Evolutionary conservation across 2,329 filamentous ascomycete genomes (phyloP).

Genomic region (Sclerotiophoma versabilis): DNA sequence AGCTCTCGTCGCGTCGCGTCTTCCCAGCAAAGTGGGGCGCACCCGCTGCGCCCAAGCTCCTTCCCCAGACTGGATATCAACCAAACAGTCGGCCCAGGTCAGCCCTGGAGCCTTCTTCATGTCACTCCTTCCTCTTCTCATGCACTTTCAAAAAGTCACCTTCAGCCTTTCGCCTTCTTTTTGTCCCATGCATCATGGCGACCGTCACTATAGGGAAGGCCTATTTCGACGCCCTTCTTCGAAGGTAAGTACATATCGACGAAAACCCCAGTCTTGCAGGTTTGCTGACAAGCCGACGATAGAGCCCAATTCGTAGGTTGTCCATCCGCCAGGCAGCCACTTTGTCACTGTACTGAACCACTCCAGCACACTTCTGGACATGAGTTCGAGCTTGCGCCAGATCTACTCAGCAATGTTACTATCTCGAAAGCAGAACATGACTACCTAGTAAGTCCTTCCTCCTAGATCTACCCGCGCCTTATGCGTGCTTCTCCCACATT

Average conservation of each 20-base stretch:
- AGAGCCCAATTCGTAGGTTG: conserved; percentile 61
- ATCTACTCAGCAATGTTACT: conserved; percentile 54
- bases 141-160: conserved; percentile 13
- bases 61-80: conserved; percentile 15
- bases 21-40: conserved; percentile 9
- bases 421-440: conserved; percentile 70
- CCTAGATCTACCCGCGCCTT: too few relatives aligned
- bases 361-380: conserved; percentile 51
- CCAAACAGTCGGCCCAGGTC: conserved; percentile 2
- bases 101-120: conserved; percentile 1
- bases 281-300: conserved; percentile 31
- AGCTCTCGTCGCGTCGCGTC: conserved; percentile 3
- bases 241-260: conserved; percentile 59
- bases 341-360: conserved; percentile 11
- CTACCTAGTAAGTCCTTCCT: conserved; percentile 59
- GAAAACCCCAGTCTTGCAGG: background rate
- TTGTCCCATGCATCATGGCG: conserved; percentile 41
- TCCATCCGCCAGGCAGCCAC: background rate
- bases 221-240: conserved; percentile 68
- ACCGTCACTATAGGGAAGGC: conserved; percentile 66
- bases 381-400: conserved; percentile 48
- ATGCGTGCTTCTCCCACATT: too few relatives aligned
- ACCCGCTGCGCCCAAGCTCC: conserved; percentile 26
- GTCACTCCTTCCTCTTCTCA: conserved; percentile 8
- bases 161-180: conserved; percentile 14